Conservation (phyloP, 164 flowering plant species). For the Warburgia ugandensis region DNA sequence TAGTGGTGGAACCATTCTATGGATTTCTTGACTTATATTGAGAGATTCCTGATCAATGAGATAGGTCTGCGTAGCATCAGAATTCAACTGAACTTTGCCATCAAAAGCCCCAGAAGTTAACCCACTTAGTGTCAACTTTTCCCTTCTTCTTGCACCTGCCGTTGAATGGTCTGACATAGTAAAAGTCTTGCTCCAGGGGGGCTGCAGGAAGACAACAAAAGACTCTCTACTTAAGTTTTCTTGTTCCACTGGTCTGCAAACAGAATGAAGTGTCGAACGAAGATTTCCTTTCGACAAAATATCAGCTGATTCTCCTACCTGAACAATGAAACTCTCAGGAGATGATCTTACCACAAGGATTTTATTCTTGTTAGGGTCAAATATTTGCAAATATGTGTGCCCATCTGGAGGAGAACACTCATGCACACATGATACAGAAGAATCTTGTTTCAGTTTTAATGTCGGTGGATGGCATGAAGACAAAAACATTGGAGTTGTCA, state of each 20-base stretch:
- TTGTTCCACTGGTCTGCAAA: conserved; percentile 36
- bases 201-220: conserved; percentile 91
- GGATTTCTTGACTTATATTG: conserved; percentile 29
- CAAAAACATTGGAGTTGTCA: conserved; percentile 70
- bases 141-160: neutral
- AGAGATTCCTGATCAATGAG: conserved; percentile 4
- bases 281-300: conserved; percentile 77
- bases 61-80: conserved; percentile 1
- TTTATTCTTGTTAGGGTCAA: conserved; percentile 41
- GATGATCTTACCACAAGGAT: conserved; percentile 45
- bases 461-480: conserved; percentile 13
- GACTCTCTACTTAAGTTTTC: conserved; percentile 66
- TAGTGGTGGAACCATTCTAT: conserved; percentile 60
- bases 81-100: conserved; percentile 9
- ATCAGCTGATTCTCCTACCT: conserved; percentile 96
- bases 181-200: conserved; percentile 72
- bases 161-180: conserved; percentile 31
- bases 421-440: conserved; percentile 10
- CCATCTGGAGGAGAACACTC: conserved; percentile 43
- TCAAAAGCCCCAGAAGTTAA: neutral
- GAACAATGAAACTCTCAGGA: conserved; percentile 65
- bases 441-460: conserved; percentile 11
- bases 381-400: conserved; percentile 59
- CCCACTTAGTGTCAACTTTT: conserved; percentile 6
- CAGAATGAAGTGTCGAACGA: conserved; percentile 85